phyloP scores from a whole-genome alignment of 2,329 filamentous ascomycete species.

The Aspergillus nomiae region DNA sequence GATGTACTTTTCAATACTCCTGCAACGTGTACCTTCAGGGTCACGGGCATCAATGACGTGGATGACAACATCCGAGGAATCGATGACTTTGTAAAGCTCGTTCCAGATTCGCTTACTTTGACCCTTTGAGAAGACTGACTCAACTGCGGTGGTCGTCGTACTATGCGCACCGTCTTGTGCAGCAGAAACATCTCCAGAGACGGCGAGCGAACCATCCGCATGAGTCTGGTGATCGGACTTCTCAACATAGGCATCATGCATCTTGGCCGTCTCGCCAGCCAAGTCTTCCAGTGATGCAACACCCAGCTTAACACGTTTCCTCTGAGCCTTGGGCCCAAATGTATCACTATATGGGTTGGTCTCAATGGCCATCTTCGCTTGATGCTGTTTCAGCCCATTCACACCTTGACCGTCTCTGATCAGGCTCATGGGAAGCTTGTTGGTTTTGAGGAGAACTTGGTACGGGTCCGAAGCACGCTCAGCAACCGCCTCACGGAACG shows the following conservation, averaged over 20 bases:
- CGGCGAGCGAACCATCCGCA: constrained; percentile 69
- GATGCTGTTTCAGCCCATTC: constrained; percentile 87
- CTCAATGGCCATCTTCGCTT: constrained; percentile 91
- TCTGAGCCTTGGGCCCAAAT: constrained; percentile 89
- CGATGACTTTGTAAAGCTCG: constrained; percentile 92
- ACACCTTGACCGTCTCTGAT: constrained; percentile 77
- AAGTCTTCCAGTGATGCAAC: constrained; percentile 81
- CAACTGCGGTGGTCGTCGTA: constrained; percentile 62
- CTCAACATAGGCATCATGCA: constrained; percentile 79
- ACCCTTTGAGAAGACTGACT: constrained; percentile 90
- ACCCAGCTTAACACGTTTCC: constrained; percentile 87
- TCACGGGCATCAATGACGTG: constrained; percentile 90
- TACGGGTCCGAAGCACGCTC: constrained; percentile 90
- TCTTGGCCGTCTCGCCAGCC: constrained; percentile 75
- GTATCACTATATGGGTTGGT: constrained; percentile 82
- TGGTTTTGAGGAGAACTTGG: constrained; percentile 90
- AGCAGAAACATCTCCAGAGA: constrained; percentile 54
- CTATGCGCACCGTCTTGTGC: constrained; percentile 47
- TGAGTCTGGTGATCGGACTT: constrained; percentile 76
- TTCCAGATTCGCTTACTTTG: constrained; percentile 98
- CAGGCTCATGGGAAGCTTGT: constrained; percentile 94
- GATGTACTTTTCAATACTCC: constrained; percentile 90
- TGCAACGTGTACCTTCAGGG: constrained; percentile 85
- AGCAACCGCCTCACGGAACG: constrained; percentile 89
- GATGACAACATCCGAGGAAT: constrained; percentile 94